These are phyloP conservation scores for Cafeteria roenbergensis DNA, from an alignment of 108 stramenopile genomes.

Conservation along the genomic window DNA sequence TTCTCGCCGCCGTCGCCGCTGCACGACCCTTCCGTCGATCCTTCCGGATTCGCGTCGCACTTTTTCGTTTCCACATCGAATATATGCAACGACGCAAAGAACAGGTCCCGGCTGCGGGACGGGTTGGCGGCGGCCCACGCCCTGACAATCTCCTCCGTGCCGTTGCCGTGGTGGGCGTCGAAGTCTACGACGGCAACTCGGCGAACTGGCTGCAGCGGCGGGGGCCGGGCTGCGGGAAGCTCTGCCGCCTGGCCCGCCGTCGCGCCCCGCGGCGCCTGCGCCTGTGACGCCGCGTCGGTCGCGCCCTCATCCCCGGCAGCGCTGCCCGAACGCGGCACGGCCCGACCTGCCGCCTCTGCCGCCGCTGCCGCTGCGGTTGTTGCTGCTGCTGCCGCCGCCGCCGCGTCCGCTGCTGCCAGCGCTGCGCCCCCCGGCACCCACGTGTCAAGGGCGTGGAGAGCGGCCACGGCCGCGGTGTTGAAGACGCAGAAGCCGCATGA, in stretches of 20 bases:
- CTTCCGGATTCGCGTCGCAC: no score
- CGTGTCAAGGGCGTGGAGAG: constrained; percentile 69
- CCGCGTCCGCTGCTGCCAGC: no score
- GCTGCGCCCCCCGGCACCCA: no score
- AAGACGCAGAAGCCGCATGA: constrained; percentile 95
- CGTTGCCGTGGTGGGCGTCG: constrained; percentile 94
- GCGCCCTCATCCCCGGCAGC: background rate
- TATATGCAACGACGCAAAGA: constrained; percentile 83
- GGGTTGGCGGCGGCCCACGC: constrained; percentile 59
- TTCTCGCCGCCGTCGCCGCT: no score
- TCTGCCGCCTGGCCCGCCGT: background rate
- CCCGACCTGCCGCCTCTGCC: no score
- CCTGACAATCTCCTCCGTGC: constrained; percentile 86
- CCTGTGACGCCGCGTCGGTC: no score
- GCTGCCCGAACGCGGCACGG: no score
- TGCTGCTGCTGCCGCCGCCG: no score
- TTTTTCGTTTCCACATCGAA: constrained; percentile 61
- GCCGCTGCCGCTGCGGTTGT: no score
- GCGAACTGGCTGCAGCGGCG: constrained; percentile 22
- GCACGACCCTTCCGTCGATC: no score
- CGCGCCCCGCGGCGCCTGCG: background rate
- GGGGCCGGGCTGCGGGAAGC: background rate
- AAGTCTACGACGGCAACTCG: constrained; percentile 82
- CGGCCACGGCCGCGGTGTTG: constrained; percentile 88
- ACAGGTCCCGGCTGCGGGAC: constrained; percentile 40